These are phyloP conservation scores for Sporothrix curviconia DNA, from an alignment of 2,329 filamentous ascomycete genomes.

Conservation along the genomic window DNA sequence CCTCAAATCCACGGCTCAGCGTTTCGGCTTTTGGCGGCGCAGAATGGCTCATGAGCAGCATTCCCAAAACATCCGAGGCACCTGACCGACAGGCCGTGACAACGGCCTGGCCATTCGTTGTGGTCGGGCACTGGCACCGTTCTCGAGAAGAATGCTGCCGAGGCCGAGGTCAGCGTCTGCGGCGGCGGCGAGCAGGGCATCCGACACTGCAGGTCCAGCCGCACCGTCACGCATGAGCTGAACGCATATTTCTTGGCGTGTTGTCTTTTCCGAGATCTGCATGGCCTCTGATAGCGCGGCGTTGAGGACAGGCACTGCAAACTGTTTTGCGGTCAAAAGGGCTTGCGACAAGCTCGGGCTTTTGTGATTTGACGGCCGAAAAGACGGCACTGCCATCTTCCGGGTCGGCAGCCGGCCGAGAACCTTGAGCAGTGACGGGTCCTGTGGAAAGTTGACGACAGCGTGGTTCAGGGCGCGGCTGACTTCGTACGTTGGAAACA, in stretches of 20 bases:
- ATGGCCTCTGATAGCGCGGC: slow-evolving; percentile 38
- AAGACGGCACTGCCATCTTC: slow-evolving; percentile 44
- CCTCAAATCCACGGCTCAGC: slow-evolving; percentile 47
- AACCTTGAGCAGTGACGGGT: slow-evolving; percentile 41
- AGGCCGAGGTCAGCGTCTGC: slow-evolving; percentile 47
- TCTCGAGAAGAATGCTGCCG: slow-evolving; percentile 42
- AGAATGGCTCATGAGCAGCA: slow-evolving; percentile 37
- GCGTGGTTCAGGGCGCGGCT: slow-evolving; percentile 48
- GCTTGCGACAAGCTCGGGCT: slow-evolving; percentile 40
- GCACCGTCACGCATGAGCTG: slow-evolving; percentile 42
- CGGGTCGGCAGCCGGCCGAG: slow-evolving; percentile 43
- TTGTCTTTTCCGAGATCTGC: slow-evolving; percentile 33
- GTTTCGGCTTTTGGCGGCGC: slow-evolving; percentile 35
- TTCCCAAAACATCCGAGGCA: slow-evolving; percentile 41
- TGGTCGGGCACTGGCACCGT: slow-evolving; percentile 47
- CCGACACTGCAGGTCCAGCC: slow-evolving; percentile 38
- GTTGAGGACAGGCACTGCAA: slow-evolving; percentile 35
- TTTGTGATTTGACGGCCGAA: slow-evolving; percentile 40
- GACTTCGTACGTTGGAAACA: slow-evolving; percentile 39
- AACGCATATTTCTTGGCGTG: slow-evolving; percentile 38
- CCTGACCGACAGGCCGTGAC: slow-evolving; percentile 49
- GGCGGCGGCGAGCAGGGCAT: slow-evolving; percentile 45
- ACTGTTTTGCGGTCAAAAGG: slow-evolving; percentile 34
- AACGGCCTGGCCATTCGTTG: slow-evolving; percentile 46
- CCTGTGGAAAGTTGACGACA: slow-evolving; percentile 40